These are phyloP conservation scores for Penicillium coprophilum DNA, from an alignment of 495 filamentous ascomycete species.

Conservation along the genomic window DNA sequence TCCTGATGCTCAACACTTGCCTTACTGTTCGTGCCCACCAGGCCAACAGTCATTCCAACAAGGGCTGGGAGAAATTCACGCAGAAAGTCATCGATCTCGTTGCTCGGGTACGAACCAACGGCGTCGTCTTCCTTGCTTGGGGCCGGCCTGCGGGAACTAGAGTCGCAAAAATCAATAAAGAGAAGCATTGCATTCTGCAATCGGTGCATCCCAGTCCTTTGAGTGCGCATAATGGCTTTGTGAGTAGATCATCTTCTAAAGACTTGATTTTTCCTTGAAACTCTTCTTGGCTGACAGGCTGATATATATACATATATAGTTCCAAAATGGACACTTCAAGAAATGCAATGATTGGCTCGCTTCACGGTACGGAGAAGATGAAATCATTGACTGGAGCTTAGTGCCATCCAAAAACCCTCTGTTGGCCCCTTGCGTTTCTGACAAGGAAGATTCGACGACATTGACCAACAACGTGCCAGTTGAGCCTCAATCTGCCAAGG, in stretches of 20 bases:
- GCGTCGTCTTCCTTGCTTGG: conserved; percentile 96
- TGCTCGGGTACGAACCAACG: conserved; percentile 65
- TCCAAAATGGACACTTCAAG: conserved; percentile 83
- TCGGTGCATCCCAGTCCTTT: conserved; percentile 89
- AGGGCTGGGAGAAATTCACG: conserved; percentile 91
- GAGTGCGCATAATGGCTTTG: conserved; percentile 75
- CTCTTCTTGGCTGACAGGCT: conserved; percentile 25
- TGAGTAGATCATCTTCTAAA: conserved; percentile 25
- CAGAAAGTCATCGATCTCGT: conserved; percentile 87
- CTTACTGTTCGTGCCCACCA: conserved; percentile 87
- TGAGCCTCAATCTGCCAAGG: conserved; percentile 14
- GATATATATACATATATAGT: conserved; percentile 50
- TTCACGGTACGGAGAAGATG: conserved; percentile 70
- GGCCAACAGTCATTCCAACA: conserved; percentile 75
- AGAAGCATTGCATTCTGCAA: conserved; percentile 75
- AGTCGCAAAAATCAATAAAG: conserved; percentile 64
- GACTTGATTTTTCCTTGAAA: not conserved
- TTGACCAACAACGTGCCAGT: conserved; percentile 10
- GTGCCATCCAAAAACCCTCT: conserved; percentile 33
- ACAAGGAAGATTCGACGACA: conserved; percentile 23
- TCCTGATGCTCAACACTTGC: conserved; percentile 89
- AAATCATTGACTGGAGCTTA: conserved; percentile 86
- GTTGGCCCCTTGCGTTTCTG: conserved; percentile 10
- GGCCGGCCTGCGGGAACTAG: conserved; percentile 76
- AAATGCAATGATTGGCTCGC: conserved; percentile 88